These are phyloP conservation scores for Phaeotremella fagi DNA, from an alignment of 768 basidiomycete genomes.

Conservation along the genomic window DNA sequence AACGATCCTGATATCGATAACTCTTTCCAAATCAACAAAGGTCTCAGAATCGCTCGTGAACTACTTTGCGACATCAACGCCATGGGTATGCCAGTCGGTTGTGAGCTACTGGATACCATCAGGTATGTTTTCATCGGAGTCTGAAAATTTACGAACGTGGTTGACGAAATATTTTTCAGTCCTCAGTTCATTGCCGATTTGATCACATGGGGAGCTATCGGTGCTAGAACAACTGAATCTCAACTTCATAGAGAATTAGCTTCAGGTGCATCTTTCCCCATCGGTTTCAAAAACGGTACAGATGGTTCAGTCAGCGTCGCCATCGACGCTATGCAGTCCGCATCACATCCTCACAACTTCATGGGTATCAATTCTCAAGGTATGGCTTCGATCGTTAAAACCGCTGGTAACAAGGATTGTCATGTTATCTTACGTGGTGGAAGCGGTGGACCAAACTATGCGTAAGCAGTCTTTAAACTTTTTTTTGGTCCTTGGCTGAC, in stretches of 20 bases:
- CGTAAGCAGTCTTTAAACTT: slow-evolving; percentile 33
- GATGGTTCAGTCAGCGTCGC: slow-evolving; percentile 84
- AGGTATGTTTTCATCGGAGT: slow-evolving; percentile 31
- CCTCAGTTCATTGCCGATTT: slow-evolving; percentile 95
- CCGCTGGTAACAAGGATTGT: slow-evolving; percentile 72
- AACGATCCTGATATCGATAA: slow-evolving; percentile 91
- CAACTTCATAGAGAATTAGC: slow-evolving; percentile 96
- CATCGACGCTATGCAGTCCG: slow-evolving; percentile 91
- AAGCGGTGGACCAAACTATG: slow-evolving; percentile 83
- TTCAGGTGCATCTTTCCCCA: slow-evolving; percentile 93
- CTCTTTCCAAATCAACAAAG: slow-evolving; percentile 95
- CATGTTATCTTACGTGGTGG: slow-evolving; percentile 96
- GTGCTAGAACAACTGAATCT: slow-evolving; percentile 93
- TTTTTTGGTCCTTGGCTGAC: not conserved
- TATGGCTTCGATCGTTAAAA: slow-evolving; percentile 92
- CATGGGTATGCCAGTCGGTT: slow-evolving; percentile 86
- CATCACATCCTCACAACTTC: slow-evolving; percentile 89
- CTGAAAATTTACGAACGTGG: not conserved
- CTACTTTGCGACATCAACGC: slow-evolving; percentile 87
- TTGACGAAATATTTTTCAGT: too few relatives aligned
- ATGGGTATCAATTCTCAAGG: slow-evolving; percentile 63
- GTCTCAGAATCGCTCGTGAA: slow-evolving; percentile 77
- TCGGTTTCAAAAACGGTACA: slow-evolving; percentile 96
- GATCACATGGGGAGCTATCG: slow-evolving; percentile 94
- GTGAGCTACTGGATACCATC: slow-evolving; percentile 76